phyloP scores from a whole-genome alignment of 352 stramenopile species.

The Pythium phragmiticola region DNA sequence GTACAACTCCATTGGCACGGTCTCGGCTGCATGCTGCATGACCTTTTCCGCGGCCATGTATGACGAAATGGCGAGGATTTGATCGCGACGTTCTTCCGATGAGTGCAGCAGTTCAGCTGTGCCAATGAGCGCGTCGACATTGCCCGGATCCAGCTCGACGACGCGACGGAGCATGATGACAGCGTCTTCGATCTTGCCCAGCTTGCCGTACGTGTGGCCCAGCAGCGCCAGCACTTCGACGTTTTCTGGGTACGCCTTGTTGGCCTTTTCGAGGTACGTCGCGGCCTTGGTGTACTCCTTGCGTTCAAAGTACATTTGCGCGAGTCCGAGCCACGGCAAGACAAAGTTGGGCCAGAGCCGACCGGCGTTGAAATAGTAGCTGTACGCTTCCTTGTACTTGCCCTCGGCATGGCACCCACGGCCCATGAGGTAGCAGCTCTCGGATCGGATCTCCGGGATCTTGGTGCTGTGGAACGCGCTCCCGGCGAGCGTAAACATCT shows the following conservation, averaged over 20 bases:
- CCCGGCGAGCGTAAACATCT: slow-evolving; percentile 87
- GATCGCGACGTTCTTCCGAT: slow-evolving; percentile 81
- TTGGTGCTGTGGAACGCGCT: slow-evolving; percentile 90
- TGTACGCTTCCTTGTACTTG: slow-evolving; percentile 95
- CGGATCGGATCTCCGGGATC: slow-evolving; percentile 91
- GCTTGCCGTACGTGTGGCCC: slow-evolving; percentile 77
- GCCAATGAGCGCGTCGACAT: slow-evolving; percentile 81
- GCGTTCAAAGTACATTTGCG: slow-evolving; percentile 90
- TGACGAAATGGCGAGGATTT: slow-evolving; percentile 88
- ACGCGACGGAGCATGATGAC: slow-evolving; percentile 79
- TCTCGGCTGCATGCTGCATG: slow-evolving; percentile 80
- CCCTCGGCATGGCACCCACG: slow-evolving; percentile 93
- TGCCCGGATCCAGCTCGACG: slow-evolving; percentile 81
- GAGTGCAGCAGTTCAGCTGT: slow-evolving; percentile 79
- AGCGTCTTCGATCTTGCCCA: slow-evolving; percentile 80
- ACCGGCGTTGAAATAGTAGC: slow-evolving; percentile 95
- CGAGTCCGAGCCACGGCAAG: slow-evolving; percentile 80
- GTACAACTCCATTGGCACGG: slow-evolving; percentile 81
- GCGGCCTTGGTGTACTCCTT: slow-evolving; percentile 82
- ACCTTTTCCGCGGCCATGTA: slow-evolving; percentile 88
- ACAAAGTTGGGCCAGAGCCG: slow-evolving; percentile 87
- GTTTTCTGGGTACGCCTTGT: slow-evolving; percentile 88
- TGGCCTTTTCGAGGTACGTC: slow-evolving; percentile 86
- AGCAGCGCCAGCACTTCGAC: slow-evolving; percentile 83
- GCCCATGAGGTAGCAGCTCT: slow-evolving; percentile 96